Conservation (phyloP, 805 yeast species). For the Torulaspora microellipsoides region DNA sequence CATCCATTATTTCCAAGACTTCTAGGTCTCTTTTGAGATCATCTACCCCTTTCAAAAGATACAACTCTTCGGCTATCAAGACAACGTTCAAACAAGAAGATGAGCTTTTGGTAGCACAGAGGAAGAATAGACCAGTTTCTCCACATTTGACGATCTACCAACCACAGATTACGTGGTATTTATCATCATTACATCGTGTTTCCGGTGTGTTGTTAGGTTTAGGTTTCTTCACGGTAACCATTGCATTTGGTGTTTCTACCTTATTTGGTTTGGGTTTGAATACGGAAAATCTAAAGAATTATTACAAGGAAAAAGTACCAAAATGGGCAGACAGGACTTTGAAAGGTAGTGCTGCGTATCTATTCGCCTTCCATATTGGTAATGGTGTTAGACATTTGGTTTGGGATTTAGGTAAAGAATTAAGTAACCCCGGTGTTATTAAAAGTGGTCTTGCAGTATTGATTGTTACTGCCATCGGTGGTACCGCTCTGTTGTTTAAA, state of each 20-base stretch:
- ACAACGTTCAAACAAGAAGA: slow-evolving; percentile 50
- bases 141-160: slow-evolving; percentile 89
- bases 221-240: slow-evolving; percentile 72
- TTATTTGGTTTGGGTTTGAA: slow-evolving; percentile 48
- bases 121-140: slow-evolving; percentile 82
- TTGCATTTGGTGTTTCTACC: slow-evolving; percentile 68
- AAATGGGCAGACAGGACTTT: slow-evolving; percentile 52
- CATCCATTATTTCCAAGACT: slow-evolving; percentile 11
- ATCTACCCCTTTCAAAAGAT: slow-evolving; percentile 1
- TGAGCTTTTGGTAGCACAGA: slow-evolving; percentile 68
- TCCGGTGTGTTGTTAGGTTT: slow-evolving; percentile 80
- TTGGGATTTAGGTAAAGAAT: slow-evolving; percentile 86
- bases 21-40: slow-evolving; percentile 7
- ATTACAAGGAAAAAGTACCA: slow-evolving; percentile 58
- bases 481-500: slow-evolving; percentile 38
- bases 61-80: slow-evolving; percentile 9
- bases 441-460: slow-evolving; percentile 84
- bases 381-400: slow-evolving; percentile 90
- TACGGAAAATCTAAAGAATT: slow-evolving; percentile 34
- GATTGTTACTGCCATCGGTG: slow-evolving; percentile 53
- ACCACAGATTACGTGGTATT: slow-evolving; percentile 80
- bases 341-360: slow-evolving; percentile 70
- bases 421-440: slow-evolving; percentile 83
- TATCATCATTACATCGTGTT: slow-evolving; percentile 82
- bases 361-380: slow-evolving; percentile 80